Evolutionary conservation across 495 filamentous ascomycete genomes (phyloP).

Genomic region (Aspergillus cristatus): DNA sequence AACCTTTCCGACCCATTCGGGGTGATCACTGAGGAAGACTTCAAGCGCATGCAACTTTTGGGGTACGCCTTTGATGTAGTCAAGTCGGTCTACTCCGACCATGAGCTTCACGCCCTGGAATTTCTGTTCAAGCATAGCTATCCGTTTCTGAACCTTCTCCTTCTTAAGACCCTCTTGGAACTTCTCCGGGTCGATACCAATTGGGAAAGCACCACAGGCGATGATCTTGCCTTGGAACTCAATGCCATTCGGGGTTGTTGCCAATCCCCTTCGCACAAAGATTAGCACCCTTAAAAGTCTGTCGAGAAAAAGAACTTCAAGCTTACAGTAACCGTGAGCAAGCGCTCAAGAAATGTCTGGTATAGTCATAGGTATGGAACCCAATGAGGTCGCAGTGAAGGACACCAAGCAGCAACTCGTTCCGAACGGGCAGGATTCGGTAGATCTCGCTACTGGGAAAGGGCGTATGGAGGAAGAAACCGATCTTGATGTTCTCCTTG

Average conservation of each 20-base stretch:
- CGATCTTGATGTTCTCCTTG: slow-evolving; percentile 85
- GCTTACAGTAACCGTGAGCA: slow-evolving; percentile 83
- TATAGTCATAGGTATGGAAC: slow-evolving; percentile 97
- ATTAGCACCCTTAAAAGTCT: no score
- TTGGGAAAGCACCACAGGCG: slow-evolving; percentile 87
- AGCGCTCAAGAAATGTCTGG: slow-evolving; percentile 85
- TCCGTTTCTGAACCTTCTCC: slow-evolving; percentile 76
- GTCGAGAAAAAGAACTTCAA: no score
- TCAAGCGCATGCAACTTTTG: slow-evolving; percentile 95
- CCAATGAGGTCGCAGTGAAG: slow-evolving; percentile 89
- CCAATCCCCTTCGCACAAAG: slow-evolving; percentile 44
- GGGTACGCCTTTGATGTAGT: slow-evolving; percentile 97
- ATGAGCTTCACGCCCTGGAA: slow-evolving; percentile 95
- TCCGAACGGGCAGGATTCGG: slow-evolving; percentile 84
- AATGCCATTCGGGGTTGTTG: slow-evolving; percentile 82
- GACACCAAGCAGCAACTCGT: slow-evolving; percentile 75
- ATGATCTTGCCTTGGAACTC: slow-evolving; percentile 77
- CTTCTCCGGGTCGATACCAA: slow-evolving; percentile 95
- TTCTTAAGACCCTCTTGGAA: slow-evolving; percentile 83
- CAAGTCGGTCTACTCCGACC: slow-evolving; percentile 89
- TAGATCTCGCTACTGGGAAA: slow-evolving; percentile 98
- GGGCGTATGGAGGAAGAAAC: slow-evolving; percentile 94
- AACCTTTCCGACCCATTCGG: slow-evolving; percentile 97
- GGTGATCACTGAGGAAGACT: slow-evolving; percentile 92
- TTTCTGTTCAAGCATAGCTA: slow-evolving; percentile 74